Conservation (phyloP, 2,329 filamentous ascomycete species). For the Alternaria sp. region DNA sequence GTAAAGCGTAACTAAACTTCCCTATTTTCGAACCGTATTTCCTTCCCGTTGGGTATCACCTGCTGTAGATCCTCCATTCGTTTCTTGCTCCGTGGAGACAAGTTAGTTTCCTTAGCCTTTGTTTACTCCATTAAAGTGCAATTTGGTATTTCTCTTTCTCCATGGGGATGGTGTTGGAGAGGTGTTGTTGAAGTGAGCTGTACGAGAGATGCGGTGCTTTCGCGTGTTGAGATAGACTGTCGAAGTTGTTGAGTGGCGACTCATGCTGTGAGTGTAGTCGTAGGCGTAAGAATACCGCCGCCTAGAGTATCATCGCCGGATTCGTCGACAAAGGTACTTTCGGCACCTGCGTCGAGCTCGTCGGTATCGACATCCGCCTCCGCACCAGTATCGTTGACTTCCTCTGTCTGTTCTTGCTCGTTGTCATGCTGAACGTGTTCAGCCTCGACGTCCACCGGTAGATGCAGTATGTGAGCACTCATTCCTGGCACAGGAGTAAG, state of each 20-base stretch:
- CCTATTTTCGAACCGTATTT: neutral
- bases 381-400: conserved; percentile 28
- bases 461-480: conserved; percentile 1
- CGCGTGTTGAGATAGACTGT: neutral
- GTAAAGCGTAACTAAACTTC: neutral
- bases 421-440: conserved; percentile 13
- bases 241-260: neutral
- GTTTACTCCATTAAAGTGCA: neutral
- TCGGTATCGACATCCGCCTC: conserved; percentile 39
- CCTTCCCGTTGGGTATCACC: neutral
- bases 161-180: neutral
- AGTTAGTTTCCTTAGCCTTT: neutral
- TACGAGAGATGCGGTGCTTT: neutral
- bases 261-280: conserved; percentile 7
- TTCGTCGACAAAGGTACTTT: conserved; percentile 35
- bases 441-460: conserved; percentile 8
- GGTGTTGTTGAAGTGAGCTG: neutral
- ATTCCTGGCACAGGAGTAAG: neutral
- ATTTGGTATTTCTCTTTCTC: neutral
- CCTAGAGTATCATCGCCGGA: conserved; percentile 24
- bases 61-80: neutral
- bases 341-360: conserved; percentile 30
- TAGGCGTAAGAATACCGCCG: conserved; percentile 26
- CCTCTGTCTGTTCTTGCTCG: conserved; percentile 4
- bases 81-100: neutral